Evolutionary conservation across 2,329 filamentous ascomycete species (phyloP).

Genomic region (Cadophora luteo-olivacea): DNA sequence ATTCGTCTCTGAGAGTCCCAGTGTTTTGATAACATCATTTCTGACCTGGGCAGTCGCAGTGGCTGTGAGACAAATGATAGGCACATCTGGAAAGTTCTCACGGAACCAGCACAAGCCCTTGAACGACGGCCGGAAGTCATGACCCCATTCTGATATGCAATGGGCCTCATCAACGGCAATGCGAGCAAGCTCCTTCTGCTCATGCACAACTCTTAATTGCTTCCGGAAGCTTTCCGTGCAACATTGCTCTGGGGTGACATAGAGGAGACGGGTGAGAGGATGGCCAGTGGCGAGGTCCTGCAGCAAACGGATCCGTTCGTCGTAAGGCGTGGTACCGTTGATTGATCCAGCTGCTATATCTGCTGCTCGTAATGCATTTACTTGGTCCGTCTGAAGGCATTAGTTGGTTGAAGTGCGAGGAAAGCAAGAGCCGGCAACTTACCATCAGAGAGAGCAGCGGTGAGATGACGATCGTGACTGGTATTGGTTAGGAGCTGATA

Average conservation of each 20-base stretch:
- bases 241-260: conserved; percentile 93
- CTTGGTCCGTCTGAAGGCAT: conserved; percentile 79
- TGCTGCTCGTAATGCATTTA: conserved; percentile 76
- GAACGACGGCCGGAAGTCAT: conserved; percentile 95
- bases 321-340: conserved; percentile 77
- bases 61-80: conserved; percentile 91
- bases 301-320: conserved; percentile 72
- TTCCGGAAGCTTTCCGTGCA: conserved; percentile 78
- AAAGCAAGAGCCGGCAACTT: conserved; percentile 33
- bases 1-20: conserved; percentile 69
- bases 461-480: conserved; percentile 89
- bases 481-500: conserved; percentile 31
- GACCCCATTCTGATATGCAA: conserved; percentile 97
- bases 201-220: conserved; percentile 74
- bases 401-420: conserved; percentile 7
- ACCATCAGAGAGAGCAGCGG: conserved; percentile 91
- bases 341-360: conserved; percentile 84
- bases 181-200: conserved; percentile 83
- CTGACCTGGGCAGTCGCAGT: conserved; percentile 85
- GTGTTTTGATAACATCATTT: conserved; percentile 78
- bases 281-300: conserved; percentile 88
- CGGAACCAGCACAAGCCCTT: conserved; percentile 88
- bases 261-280: conserved; percentile 81
- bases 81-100: conserved; percentile 79
- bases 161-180: conserved; percentile 95